Base-by-base conservation (phyloP, 148 eudicot species). In the Dianthus caryophyllus region DNA sequence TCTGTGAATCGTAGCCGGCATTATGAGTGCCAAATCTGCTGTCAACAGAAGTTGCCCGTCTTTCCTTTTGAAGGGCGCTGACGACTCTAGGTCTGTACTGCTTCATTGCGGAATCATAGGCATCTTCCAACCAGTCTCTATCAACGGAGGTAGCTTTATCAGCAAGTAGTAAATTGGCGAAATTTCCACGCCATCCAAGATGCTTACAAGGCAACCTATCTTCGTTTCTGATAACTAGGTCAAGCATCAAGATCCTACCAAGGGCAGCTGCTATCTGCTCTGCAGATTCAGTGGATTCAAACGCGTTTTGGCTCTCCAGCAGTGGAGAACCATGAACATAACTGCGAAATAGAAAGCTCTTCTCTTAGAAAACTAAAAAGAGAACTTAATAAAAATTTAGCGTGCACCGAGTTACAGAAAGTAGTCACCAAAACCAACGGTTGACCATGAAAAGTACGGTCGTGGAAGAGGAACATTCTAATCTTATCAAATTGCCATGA, bases 181-280 rank as follows among this genome's bases (percentile, higher is more conserved):
- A 79, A 79, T 95, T 95, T 49, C 99, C 99, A 72, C 97, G 99
- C 99, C 99, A 95, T 13, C 96, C 81, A 25, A 95, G 88, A 70
- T 87, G 85, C 43, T 83, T 84, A 80, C 99, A 95, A 62, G 96
- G 97, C 75, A 95, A 88, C 73, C 99, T 85, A 76, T 95, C 99
- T 81, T 95, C 99, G 31, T 95, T 95, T 84, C 99, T 87, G 62
- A 95, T 95, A 43, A 90, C 89, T 65, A 95, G 87, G 78, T 95
- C 99, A 73, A 95, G 79, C 88, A 90, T 76, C 76, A 95, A 69
- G 72, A 95, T 87, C 78, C 96, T 85, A 36, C 99, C 99, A 65
- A 95, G 96, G 38, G 96, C 88, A 51, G 80, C 75, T 70, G 96
- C 85, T 33, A 92, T 87, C 76, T 77, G 85, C 80, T 75, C 89